phyloP scores from a whole-genome alignment of 1,284 basidiomycete species.

The Apiotrichum gamsii region DNA sequence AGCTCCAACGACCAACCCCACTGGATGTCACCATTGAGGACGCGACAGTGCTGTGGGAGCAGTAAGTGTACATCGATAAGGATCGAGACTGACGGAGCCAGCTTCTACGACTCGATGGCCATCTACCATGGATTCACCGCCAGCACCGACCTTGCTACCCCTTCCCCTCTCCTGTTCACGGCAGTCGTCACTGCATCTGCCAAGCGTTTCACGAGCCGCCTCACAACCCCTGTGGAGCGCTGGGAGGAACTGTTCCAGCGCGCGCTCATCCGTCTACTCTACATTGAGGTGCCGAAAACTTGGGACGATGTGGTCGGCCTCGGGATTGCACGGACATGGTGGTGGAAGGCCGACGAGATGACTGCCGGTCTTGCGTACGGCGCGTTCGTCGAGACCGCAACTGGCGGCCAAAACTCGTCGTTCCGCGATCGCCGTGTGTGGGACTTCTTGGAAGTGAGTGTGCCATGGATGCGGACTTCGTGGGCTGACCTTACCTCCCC shows the following conservation, averaged over 20 bases:
- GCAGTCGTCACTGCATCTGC: constrained; percentile 16
- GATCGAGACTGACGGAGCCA: background rate
- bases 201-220: constrained; percentile 3
- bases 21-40: constrained; percentile 16
- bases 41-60: constrained; percentile 17
- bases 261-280: constrained; percentile 14
- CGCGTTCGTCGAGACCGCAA: constrained; percentile 14
- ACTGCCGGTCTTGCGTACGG: constrained; percentile 14
- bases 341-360: constrained; percentile 21
- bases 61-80: constrained; percentile 10
- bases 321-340: constrained; percentile 18
- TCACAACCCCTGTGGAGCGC: constrained; percentile 7
- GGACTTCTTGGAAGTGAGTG: constrained; percentile 16
- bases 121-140: constrained; percentile 22
- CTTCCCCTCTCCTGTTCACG: constrained; percentile 16
- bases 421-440: constrained; percentile 17
- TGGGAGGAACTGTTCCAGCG: constrained; percentile 19
- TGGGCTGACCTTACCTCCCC: background rate
- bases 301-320: constrained; percentile 21
- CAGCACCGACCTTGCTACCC: constrained; percentile 10
- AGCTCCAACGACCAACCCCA: constrained; percentile 8
- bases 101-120: constrained; percentile 19
- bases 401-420: constrained; percentile 10
- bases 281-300: constrained; percentile 11
- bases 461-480: too few species aligned